Evolutionary conservation across 139 green algal genomes (phyloP).

Genomic region (Microglena sp.): DNA sequence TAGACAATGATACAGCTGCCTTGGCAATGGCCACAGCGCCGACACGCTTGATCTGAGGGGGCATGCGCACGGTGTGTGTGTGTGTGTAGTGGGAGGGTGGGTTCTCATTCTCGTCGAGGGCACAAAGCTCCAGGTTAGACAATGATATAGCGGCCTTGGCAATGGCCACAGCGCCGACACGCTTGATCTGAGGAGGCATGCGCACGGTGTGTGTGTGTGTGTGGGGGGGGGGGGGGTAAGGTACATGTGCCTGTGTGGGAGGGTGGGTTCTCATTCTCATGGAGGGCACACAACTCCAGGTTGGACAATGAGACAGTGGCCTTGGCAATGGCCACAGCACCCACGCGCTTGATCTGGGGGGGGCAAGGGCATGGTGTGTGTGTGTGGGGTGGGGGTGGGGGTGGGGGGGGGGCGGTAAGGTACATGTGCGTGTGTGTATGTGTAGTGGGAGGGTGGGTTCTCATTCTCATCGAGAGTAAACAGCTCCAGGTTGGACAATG

Average conservation of each 20-base stretch:
- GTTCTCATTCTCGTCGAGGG: constrained; percentile 2
- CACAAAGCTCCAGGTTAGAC: constrained; percentile 41
- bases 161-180: constrained; percentile 49
- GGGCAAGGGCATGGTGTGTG: too few relatives aligned
- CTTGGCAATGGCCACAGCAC: constrained; percentile 49
- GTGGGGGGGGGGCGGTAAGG: too few relatives aligned
- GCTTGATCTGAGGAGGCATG: constrained; percentile 24
- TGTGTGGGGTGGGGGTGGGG: too few relatives aligned
- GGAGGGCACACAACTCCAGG: constrained; percentile 53
- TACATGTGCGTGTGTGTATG: too few relatives aligned
- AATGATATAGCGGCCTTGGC: constrained; percentile 32
- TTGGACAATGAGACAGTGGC: constrained; percentile 23
- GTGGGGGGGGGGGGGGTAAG: too few relatives aligned
- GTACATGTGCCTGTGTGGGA: too few relatives aligned
- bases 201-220: too few relatives aligned
- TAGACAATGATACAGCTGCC: not conserved
- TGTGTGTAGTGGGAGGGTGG: not conserved
- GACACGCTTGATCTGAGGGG: not conserved
- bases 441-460: too few relatives aligned
- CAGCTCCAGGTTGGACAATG: constrained; percentile 37
- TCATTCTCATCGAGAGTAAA: constrained; percentile 78
- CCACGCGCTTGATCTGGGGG: constrained; percentile 38
- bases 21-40: not conserved
- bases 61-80: not conserved
- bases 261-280: too few relatives aligned